Evolutionary conservation across 1,139 yeast species (phyloP).

Genomic region (Candida mesenterica): DNA sequence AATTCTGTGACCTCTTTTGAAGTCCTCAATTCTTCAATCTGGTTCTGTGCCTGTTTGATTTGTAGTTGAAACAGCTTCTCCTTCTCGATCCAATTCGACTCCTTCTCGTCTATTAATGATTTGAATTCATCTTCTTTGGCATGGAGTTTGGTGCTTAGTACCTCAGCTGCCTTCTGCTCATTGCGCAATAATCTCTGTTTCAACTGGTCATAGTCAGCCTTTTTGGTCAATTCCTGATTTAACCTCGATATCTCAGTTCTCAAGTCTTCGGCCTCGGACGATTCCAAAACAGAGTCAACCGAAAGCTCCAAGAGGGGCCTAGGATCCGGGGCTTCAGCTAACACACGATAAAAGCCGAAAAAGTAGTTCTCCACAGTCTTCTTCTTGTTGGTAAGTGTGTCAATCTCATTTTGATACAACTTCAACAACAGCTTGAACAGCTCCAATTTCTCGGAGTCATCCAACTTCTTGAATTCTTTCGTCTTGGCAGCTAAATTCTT

Average conservation of each 20-base stretch:
- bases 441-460: conserved; percentile 60
- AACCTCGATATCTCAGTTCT: conserved; percentile 54
- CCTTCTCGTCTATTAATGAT: conserved; percentile 60
- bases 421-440: conserved; percentile 71
- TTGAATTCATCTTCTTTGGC: conserved; percentile 65
- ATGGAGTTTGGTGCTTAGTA: conserved; percentile 41
- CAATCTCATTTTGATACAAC: conserved; percentile 85
- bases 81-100: conserved; percentile 56
- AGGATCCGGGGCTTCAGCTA: conserved; percentile 95
- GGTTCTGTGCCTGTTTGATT: conserved; percentile 44
- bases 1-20: conserved; percentile 54
- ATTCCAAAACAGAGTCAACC: conserved; percentile 61
- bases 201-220: conserved; percentile 77
- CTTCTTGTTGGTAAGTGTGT: conserved; percentile 72
- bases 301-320: conserved; percentile 74
- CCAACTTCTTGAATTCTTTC: conserved; percentile 73
- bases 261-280: conserved; percentile 53
- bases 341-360: conserved; percentile 67
- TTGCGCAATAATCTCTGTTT: conserved; percentile 57
- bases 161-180: conserved; percentile 59
- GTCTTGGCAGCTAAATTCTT: conserved; percentile 79
- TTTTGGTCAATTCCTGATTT: conserved; percentile 59
- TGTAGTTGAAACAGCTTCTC: conserved; percentile 46
- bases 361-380: conserved; percentile 72
- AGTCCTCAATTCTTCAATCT: conserved; percentile 54